These are phyloP conservation scores for Aureobasidium sp. DNA, from an alignment of 2,329 filamentous ascomycete genomes.

Conservation along the genomic window DNA sequence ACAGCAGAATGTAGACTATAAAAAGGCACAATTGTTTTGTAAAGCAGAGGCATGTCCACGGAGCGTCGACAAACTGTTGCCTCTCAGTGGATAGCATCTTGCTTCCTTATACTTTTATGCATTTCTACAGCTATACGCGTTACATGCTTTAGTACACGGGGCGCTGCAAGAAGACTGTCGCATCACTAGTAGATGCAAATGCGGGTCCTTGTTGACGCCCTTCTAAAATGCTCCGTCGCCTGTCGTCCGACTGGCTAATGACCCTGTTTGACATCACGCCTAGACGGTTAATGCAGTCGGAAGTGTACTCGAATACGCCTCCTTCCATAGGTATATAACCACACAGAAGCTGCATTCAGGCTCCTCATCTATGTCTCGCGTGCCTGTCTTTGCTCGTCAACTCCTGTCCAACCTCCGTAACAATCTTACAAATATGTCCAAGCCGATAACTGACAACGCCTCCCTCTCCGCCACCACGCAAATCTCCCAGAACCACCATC, in stretches of 20 bases:
- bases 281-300: not conserved
- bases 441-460: not conserved
- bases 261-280: conserved; percentile 4
- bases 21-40: no score
- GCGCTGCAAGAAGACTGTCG: not conserved
- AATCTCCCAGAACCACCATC: not conserved
- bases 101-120: no score
- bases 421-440: conserved; percentile 5
- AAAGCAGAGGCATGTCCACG: no score
- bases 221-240: not conserved
- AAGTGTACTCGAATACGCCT: not conserved
- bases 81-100: no score
- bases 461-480: conserved; percentile 12
- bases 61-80: no score
- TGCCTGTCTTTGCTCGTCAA: not conserved
- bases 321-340: not conserved
- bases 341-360: not conserved
- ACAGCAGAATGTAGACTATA: no score
- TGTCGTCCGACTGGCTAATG: not conserved
- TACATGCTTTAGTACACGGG: no score
- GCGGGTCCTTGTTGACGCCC: not conserved
- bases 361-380: not conserved
- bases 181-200: not conserved
- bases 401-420: not conserved
- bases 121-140: no score